Percentiles rank a stretch among this genome's conserved stretches.
phyloP scores from a whole-genome alignment of 257 asterid species.

The Rubia yunnanensis region DNA sequence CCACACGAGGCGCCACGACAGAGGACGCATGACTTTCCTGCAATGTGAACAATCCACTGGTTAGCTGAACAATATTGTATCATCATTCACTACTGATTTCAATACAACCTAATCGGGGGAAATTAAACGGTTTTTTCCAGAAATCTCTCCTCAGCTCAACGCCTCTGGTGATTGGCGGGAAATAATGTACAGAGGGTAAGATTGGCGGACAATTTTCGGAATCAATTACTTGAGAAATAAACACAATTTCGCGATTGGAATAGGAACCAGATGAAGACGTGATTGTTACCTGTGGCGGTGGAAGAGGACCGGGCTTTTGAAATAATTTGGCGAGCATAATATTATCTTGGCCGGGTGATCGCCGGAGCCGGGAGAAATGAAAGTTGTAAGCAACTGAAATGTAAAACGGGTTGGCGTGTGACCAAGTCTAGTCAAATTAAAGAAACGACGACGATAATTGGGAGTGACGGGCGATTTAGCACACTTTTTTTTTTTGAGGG shows the following conservation, averaged over 20 bases:
- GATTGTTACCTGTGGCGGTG: slow-evolving; percentile 39
- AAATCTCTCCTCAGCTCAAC: neutral
- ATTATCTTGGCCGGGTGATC: neutral
- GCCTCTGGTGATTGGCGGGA: slow-evolving; percentile 3
- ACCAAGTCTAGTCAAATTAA: neutral
- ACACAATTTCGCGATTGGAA: neutral
- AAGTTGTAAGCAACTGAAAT: neutral
- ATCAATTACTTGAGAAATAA: neutral
- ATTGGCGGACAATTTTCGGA: neutral
- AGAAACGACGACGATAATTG: neutral
- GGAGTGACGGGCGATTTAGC: neutral
- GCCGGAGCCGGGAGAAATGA: neutral
- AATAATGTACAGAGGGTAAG: neutral
- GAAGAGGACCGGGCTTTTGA: slow-evolving; percentile 29
- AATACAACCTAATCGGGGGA: neutral
- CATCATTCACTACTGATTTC: neutral
- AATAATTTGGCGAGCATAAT: slow-evolving; percentile 50
- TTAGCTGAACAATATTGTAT: neutral
- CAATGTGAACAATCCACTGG: neutral
- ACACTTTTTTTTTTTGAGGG: too few relatives aligned
- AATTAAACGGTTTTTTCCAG: neutral
- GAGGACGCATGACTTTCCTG: slow-evolving; percentile 29
- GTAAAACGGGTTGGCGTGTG: neutral
- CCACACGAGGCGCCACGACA: slow-evolving; percentile 46
- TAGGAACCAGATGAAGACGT: neutral